Percentiles rank a stretch among this genome's conserved stretches.
Conservation (phyloP, 2,329 filamentous ascomycete genomes). For the Dothidotthia symphoricarpi region DNA sequence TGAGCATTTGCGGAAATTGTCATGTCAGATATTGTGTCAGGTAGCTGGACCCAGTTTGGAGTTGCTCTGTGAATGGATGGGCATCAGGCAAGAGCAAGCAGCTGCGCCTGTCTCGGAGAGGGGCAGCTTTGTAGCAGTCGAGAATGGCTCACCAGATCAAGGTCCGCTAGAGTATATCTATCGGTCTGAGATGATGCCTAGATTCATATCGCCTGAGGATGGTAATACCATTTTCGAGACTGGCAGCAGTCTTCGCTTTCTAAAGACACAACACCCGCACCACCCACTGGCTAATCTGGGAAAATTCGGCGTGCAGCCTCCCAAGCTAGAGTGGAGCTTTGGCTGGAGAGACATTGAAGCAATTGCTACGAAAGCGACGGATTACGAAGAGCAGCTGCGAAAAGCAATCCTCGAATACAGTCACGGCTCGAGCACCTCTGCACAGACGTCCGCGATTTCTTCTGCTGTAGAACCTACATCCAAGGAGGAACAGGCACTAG, state of each 20-base stretch:
- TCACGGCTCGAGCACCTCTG: conserved; percentile 1
- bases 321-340: conserved; percentile 66
- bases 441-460: not conserved
- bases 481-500: conserved; percentile 2
- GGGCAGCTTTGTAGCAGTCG: conserved; percentile 30
- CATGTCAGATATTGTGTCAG: conserved; percentile 64
- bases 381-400: conserved; percentile 49
- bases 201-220: conserved; percentile 69
- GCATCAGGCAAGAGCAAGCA: conserved; percentile 51
- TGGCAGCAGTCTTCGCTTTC: conserved; percentile 70
- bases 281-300: conserved; percentile 64
- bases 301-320: conserved; percentile 53
- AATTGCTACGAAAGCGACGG: conserved; percentile 60
- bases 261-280: conserved; percentile 67
- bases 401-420: conserved; percentile 30
- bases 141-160: conserved; percentile 25
- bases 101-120: conserved; percentile 27
- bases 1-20: conserved; percentile 60
- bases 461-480: not conserved
- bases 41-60: conserved; percentile 67
- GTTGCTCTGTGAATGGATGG: conserved; percentile 72
- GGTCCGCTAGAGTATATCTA: conserved; percentile 58
- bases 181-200: conserved; percentile 64
- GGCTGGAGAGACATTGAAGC: conserved; percentile 67
- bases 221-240: conserved; percentile 74